Percentiles rank a stretch among this genome's conserved stretches.
phyloP scores from a whole-genome alignment of 768 basidiomycete genomes.

The Roridomyces roridus region DNA sequence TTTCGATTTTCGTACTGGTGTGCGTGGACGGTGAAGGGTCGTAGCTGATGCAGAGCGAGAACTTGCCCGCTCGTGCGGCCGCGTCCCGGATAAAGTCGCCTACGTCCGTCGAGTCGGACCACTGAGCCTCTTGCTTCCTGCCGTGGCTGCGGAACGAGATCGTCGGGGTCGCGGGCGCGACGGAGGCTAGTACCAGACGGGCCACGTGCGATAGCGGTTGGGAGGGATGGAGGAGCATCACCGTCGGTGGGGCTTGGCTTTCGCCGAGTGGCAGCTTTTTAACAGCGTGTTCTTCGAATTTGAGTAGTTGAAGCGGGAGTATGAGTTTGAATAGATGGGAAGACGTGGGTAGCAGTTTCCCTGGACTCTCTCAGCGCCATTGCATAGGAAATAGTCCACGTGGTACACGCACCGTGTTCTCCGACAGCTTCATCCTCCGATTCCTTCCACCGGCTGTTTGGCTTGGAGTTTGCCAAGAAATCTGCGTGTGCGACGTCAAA shows the following conservation, averaged over 20 bases:
- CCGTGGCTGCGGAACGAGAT: constrained; percentile 52
- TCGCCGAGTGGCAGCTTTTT: background rate
- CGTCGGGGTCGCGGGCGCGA: constrained; percentile 40
- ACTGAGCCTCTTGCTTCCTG: constrained; percentile 45
- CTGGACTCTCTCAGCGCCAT: constrained; percentile 33
- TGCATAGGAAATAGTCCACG: background rate
- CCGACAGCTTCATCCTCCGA: too few relatives aligned
- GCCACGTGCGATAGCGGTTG: constrained; percentile 72
- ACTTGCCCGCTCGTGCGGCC: constrained; percentile 53
- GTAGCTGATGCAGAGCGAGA: constrained; percentile 53
- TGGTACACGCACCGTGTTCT: too few relatives aligned
- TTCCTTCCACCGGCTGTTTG: too few relatives aligned
- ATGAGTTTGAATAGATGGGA: constrained; percentile 73
- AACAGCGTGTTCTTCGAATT: constrained; percentile 10
- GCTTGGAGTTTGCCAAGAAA: too few relatives aligned
- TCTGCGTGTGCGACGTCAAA: too few relatives aligned
- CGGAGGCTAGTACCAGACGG: constrained; percentile 56
- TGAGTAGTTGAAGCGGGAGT: constrained; percentile 49
- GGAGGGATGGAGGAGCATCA: constrained; percentile 71
- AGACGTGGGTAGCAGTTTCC: constrained; percentile 65
- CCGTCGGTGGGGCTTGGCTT: constrained; percentile 43
- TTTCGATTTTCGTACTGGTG: constrained; percentile 1
- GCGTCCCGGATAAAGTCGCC: constrained; percentile 71
- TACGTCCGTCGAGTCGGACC: constrained; percentile 69
- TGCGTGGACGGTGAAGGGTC: constrained; percentile 9